Conservation (phyloP, 2,329 filamentous ascomycete species). For the Diaporthe ilicicola region DNA sequence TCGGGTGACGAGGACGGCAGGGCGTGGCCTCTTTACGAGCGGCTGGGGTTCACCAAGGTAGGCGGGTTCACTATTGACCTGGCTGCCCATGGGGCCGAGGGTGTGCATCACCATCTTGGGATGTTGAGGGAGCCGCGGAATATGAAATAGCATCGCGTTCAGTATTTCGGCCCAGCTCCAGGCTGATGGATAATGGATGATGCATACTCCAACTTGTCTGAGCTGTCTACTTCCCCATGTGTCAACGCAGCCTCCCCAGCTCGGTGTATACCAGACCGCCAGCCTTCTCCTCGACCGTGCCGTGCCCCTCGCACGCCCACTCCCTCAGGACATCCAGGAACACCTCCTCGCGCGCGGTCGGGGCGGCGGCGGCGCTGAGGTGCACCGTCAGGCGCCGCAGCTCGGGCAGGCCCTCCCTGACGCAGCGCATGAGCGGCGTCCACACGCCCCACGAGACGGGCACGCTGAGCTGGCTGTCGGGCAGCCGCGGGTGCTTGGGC, state of each 20-base stretch:
- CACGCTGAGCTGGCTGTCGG: background rate
- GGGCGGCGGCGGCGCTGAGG: background rate
- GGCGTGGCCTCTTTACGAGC: slow-evolving; percentile 24
- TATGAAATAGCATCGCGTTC: background rate
- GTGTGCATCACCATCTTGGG: slow-evolving; percentile 11
- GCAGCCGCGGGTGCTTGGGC: slow-evolving; percentile 25
- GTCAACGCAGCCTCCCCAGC: background rate
- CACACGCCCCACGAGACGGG: slow-evolving; percentile 31
- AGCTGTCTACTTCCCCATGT: background rate
- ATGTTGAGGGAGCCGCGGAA: slow-evolving; percentile 16
- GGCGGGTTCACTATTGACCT: slow-evolving; percentile 21
- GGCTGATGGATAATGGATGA: background rate
- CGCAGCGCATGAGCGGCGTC: slow-evolving; percentile 28
- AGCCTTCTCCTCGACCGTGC: slow-evolving; percentile 21
- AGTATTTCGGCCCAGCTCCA: background rate
- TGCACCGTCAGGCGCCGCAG: slow-evolving; percentile 17
- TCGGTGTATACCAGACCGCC: slow-evolving; percentile 25
- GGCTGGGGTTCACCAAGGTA: slow-evolving; percentile 16
- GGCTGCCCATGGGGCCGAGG: background rate
- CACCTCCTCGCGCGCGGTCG: background rate
- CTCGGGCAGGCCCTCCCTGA: slow-evolving; percentile 28
- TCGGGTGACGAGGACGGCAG: slow-evolving; percentile 26
- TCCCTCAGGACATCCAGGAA: slow-evolving; percentile 22
- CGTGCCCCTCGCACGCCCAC: slow-evolving; percentile 23
- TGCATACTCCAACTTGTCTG: background rate